Evolutionary conservation across 345 rosid genomes (phyloP), one percentile per base, ranked within the genome.

Genomic region (Microcos paniculata): DNA sequence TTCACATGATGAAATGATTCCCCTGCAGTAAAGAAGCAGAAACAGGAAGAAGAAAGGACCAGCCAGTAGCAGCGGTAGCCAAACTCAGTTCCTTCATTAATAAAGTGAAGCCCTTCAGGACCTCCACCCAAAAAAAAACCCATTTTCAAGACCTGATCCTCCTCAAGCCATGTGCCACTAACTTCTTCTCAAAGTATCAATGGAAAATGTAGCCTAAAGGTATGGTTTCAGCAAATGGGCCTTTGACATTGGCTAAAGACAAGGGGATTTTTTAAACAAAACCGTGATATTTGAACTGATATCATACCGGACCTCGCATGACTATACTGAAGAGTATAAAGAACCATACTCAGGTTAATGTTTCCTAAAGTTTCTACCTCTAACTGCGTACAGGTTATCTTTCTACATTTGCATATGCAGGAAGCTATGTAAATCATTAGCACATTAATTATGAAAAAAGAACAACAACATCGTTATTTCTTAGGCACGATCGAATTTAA

Each of bases 51-150:
- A 96, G 88, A 70, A 90, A 95, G 38, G 98, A 93, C 9, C 96
- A 84, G 80, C 90, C 4, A 98, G 84, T 98, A 95, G 76, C 96
- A 93, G 73, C 96, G 90, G 86, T 91, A 93, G 81, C 93, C 98
- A 73, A 95, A 95, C 70, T 91, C 98, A 79, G 93, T 93, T 62
- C 97, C 96, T 83, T 91, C 97, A 46, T 97, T 98, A 73, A 95
- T 91, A 73, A 96, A 88, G 80, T 95, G 93, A 31, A 97, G 99
- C 68, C 98, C 96, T 82, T 98, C 99, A 31, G 97, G 99, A 68
- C 98, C 97, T 82, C 99, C 99, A 63, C 96, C 96, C 73, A 95
- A 85, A 84, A 93, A 91, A 88, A 91, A 74, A 71, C 90, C 97
- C 87, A 90, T 90, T 79, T 87, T 89, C 81, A 23, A 46, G 1